Base-by-base conservation (phyloP, 2,329 filamentous ascomycete genomes). In the Thelonectria olida region DNA sequence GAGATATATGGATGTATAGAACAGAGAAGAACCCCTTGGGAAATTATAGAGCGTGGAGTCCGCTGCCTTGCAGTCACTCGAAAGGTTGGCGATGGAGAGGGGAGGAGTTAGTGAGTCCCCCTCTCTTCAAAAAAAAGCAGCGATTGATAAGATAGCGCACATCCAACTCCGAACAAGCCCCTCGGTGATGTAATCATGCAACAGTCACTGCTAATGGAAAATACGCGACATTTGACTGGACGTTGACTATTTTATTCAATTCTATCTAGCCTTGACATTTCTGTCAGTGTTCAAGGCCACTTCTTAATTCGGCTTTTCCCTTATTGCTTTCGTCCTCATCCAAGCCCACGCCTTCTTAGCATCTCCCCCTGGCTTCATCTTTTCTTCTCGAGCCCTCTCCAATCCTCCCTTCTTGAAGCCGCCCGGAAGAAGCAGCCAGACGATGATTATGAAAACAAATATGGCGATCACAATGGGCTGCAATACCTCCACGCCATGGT, bases 381-480 rank as follows among this genome's bases (percentile, higher is more conserved):
- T 64, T 20, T 74, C 73, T 23, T 78, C 76, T 25, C 76, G 66
- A 2, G 80, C 80, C 51, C 68, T 73, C 64, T 82, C 80, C 44
- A 82, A 64, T 3, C 80, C 80, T 5, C 80, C 79, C 47, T 65
- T 73, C 34, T 68, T 70, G 50, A 80, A 66, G 0, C 78, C 78
- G 8, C 78, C 77, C 0, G 81, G 81, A 12, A 83, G 63, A n/a
- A 75, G 65, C 20, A 74, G 66, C 84, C 84, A 87, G 31, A 84
- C 64, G 1, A 78, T 39, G 12, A 81, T 63, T 54, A 84, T 81
- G 20, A 79, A 74, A 5, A 74, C 75, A 9, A 88, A 68, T 28
- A 86, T 74, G 1, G 79, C 80, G 42, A 88, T 65, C 7, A 85
- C 75, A 17, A 88, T 80, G 3, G 86, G 85, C 71, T 88, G 85